Conservation (phyloP, 1,284 basidiomycete genomes). For the Rhodotorula sp. region DNA sequence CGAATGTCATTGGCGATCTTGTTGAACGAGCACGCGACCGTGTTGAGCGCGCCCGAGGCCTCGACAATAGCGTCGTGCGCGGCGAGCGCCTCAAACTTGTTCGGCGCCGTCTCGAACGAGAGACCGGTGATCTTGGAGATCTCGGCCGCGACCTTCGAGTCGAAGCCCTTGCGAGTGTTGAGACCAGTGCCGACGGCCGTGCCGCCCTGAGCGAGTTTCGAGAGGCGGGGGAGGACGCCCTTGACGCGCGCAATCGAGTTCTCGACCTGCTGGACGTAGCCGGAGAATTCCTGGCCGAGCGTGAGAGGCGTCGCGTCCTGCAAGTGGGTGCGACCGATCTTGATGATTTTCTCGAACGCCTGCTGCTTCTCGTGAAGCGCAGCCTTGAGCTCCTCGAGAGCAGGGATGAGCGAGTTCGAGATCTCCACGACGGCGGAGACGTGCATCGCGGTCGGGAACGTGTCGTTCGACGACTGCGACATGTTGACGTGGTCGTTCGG, state of each 20-base stretch:
- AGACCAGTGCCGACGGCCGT: conserved; percentile 98
- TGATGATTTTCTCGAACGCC: conserved; percentile 86
- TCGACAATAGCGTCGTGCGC: conserved; percentile 97
- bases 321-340: conserved; percentile 97
- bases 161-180: conserved; percentile 96
- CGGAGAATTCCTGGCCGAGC: conserved; percentile 97
- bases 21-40: conserved; percentile 91
- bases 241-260: conserved; percentile 87
- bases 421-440: conserved; percentile 92
- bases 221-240: conserved; percentile 78
- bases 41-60: conserved; percentile 93
- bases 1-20: conserved; percentile 99
- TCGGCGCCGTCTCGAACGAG: conserved; percentile 92
- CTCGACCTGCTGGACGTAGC: conserved; percentile 91
- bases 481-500: conserved; percentile 99
- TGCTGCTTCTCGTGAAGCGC: conserved; percentile 79
- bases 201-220: conserved; percentile 92
- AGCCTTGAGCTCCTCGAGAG: conserved; percentile 75
- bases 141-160: conserved; percentile 87
- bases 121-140: conserved; percentile 89
- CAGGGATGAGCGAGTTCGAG: conserved; percentile 74
- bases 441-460: conserved; percentile 99
- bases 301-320: conserved; percentile 98
- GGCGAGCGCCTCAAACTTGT: conserved; percentile 99
- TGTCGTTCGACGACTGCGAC: conserved; percentile 99